These are phyloP conservation scores for Penicillium paneum DNA, from an alignment of 2,329 filamentous ascomycete genomes.

Conservation along the genomic window DNA sequence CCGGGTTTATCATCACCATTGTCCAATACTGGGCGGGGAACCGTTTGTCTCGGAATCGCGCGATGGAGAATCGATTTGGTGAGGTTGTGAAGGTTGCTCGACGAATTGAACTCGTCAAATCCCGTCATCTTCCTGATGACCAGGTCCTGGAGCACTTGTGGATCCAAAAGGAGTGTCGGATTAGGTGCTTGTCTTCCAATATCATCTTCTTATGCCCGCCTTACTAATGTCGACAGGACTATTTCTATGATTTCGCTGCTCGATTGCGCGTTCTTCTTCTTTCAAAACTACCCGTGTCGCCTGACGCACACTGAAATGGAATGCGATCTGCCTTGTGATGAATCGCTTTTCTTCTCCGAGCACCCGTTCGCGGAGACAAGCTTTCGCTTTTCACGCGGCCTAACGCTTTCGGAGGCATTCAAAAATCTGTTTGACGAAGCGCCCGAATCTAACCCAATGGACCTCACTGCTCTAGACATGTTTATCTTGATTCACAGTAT, in stretches of 20 bases:
- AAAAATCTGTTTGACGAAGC: constrained; percentile 37
- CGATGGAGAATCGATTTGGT: constrained; percentile 45
- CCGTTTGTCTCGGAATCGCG: constrained; percentile 38
- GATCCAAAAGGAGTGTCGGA: constrained; percentile 46
- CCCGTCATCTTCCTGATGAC: constrained; percentile 39
- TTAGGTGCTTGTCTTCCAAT: constrained; percentile 32
- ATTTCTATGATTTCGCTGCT: constrained; percentile 42
- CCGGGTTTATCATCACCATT: constrained; percentile 42
- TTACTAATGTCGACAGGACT: constrained; percentile 30
- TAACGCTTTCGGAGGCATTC: constrained; percentile 41
- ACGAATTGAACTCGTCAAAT: constrained; percentile 38
- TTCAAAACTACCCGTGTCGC: constrained; percentile 46
- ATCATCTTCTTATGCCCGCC: too few relatives aligned
- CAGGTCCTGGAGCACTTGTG: constrained; percentile 39
- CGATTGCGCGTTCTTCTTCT: constrained; percentile 47
- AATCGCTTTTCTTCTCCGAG: constrained; percentile 38
- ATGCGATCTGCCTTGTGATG: constrained; percentile 45
- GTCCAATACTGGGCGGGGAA: constrained; percentile 47
- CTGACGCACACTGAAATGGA: constrained; percentile 41
- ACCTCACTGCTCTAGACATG: constrained; percentile 40
- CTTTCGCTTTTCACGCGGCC: constrained; percentile 37
- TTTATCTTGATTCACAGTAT: constrained; percentile 45
- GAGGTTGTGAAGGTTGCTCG: constrained; percentile 44
- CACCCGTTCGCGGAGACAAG: constrained; percentile 44
- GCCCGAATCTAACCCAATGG: constrained; percentile 15